Evolutionary conservation across 208 protist species (phyloP), one percentile per base, ranked within the genome.

Genomic region (Vickermania spadyakhi): DNA sequence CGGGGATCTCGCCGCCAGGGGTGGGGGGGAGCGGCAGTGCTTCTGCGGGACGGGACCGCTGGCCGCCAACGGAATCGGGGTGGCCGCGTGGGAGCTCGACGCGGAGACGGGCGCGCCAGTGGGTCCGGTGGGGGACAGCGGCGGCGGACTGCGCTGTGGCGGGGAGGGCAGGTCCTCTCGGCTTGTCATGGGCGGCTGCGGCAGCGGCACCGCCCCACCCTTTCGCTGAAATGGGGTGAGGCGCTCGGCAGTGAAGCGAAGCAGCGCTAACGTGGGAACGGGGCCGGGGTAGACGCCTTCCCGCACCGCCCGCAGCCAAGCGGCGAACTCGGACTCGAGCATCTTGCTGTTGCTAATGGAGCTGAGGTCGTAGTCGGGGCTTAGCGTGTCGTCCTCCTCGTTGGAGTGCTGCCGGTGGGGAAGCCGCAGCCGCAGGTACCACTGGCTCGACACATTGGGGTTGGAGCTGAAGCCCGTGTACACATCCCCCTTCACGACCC

Each of bases 291-390:
- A 45, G 11, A 45, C 7, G 18, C 36, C 36, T 18, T 27, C n/a
- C 25, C 72, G 74, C 60, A 78, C 77, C 56, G 76, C 45, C 31
- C 59, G 36, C 45, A 91, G 49, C 86, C 86, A 94, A 13, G 60
- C 62, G 1, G 58, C 25, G 58, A 94, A 94, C 67, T 94, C 86
- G 14, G 28, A 28, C 60, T 81, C 79, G 13, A 60, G 63, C 78
- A 94, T 87, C 18, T 55, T 52, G 65, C 81, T 85, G 65, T 94
- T 94, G 68, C 83, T 91, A 49, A 94, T 70, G 54, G 75, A 89
- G 73, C 88, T 91, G 51, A 94, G 72, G 61, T 91, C 79, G 60
- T 81, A 94, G 52, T 84, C 76, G 3, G 68, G 64, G 3, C 82
- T 83, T 7, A n/a, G 11, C 11, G 7, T 18, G 36, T 45, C 36